phyloP scores from a whole-genome alignment of 2,329 filamentous ascomycete genomes.

The Aureobasidium sp. region DNA sequence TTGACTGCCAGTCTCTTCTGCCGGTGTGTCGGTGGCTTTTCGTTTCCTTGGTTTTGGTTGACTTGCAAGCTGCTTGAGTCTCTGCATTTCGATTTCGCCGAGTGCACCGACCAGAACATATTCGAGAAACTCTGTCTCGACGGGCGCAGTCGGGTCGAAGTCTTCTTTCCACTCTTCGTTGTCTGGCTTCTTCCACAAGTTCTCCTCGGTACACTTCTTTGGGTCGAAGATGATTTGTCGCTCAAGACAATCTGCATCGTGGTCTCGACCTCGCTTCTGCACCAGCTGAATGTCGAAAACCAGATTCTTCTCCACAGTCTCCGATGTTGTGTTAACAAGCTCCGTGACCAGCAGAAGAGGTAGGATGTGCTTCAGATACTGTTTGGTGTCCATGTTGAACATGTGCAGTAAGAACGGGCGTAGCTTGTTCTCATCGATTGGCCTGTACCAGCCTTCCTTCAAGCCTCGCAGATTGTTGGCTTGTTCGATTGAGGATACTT shows the following conservation, averaged over 20 bases:
- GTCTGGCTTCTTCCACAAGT: conserved; percentile 11
- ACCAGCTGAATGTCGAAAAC: conserved; percentile 25
- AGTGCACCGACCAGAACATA: conserved; percentile 27
- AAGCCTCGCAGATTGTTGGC: conserved; percentile 23
- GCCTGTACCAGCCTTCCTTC: conserved; percentile 22
- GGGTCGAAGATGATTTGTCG: conserved; percentile 28
- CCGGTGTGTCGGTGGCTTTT: background rate
- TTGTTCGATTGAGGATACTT: conserved; percentile 24
- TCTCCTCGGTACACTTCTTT: background rate
- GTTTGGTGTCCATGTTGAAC: conserved; percentile 31
- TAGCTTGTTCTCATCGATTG: conserved; percentile 28
- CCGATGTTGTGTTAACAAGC: conserved; percentile 15
- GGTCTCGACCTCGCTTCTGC: conserved; percentile 21
- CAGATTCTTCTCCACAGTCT: conserved; percentile 18
- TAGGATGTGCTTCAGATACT: conserved; percentile 31
- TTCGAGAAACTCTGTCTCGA: conserved; percentile 29
- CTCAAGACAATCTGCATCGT: conserved; percentile 16
- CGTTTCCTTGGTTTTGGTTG: conserved; percentile 1
- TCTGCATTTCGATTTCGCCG: conserved; percentile 11
- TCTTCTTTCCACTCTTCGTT: conserved; percentile 22
- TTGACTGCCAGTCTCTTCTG: background rate
- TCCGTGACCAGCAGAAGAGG: conserved; percentile 28
- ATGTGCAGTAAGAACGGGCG: conserved; percentile 25
- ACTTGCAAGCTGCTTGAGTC: background rate
- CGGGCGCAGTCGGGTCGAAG: conserved; percentile 26